Evolutionary conservation across 768 basidiomycete species (phyloP).

Genomic region (Scleroderma citrinum): DNA sequence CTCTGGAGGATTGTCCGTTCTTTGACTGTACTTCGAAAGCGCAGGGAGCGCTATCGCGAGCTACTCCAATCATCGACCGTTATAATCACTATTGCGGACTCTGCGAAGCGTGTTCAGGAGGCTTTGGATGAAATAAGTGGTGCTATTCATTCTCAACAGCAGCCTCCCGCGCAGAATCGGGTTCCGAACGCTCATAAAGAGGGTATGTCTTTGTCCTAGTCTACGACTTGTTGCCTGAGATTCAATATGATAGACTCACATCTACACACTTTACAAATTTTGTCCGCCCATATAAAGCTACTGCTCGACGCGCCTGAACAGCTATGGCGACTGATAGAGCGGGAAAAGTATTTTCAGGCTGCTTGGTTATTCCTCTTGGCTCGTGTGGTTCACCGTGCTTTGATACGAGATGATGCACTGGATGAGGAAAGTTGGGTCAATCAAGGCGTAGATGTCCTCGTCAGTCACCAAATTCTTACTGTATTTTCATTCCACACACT

Average conservation of each 20-base stretch:
- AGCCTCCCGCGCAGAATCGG: slow-evolving; percentile 39
- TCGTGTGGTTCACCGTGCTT: slow-evolving; percentile 74
- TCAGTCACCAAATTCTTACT: slow-evolving; percentile 24
- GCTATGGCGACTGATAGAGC: slow-evolving; percentile 82
- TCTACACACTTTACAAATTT: slow-evolving; percentile 59
- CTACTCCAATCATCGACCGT: slow-evolving; percentile 81
- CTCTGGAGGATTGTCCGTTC: neutral
- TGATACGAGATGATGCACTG: slow-evolving; percentile 58
- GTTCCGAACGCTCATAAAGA: slow-evolving; percentile 33
- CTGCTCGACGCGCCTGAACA: slow-evolving; percentile 89
- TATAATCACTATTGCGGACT: slow-evolving; percentile 69
- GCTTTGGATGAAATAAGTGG: slow-evolving; percentile 59
- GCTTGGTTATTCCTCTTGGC: slow-evolving; percentile 85
- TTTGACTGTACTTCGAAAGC: slow-evolving; percentile 47
- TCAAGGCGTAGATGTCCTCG: slow-evolving; percentile 59
- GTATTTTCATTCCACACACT: neutral
- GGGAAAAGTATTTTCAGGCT: slow-evolving; percentile 72
- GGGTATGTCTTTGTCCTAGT: slow-evolving; percentile 30
- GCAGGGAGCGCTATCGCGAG: slow-evolving; percentile 86
- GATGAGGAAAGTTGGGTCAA: slow-evolving; percentile 56
- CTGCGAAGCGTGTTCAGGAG: slow-evolving; percentile 58
- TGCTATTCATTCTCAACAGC: slow-evolving; percentile 44
- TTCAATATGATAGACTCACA: slow-evolving; percentile 47
- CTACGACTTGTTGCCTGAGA: neutral
- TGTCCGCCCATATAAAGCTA: slow-evolving; percentile 88